Percentiles rank a stretch among this genome's conserved stretches.
These are phyloP conservation scores for Fraxinus floribunda DNA, from an alignment of 305 asterid genomes.

Conservation along the genomic window DNA sequence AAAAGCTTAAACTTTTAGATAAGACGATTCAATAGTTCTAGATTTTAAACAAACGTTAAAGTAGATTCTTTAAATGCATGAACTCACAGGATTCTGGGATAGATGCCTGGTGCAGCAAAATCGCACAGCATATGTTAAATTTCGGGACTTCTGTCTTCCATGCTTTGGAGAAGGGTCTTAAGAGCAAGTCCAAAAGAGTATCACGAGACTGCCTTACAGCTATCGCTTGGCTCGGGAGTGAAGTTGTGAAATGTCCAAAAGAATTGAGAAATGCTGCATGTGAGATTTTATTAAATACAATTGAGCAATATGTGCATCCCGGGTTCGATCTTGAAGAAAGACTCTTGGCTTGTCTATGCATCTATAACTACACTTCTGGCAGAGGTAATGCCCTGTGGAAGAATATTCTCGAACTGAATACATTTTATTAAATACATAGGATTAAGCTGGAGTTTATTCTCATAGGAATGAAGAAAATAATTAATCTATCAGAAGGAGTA, in stretches of 20 bases:
- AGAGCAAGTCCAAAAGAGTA: constrained; percentile 59
- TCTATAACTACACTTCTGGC: constrained; percentile 81
- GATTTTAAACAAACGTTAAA: background rate
- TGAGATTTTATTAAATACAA: constrained; percentile 59
- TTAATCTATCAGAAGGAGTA: constrained; percentile 78
- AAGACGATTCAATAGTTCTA: background rate
- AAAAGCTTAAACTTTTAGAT: background rate
- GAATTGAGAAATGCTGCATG: constrained; percentile 68
- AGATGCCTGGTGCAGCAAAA: constrained; percentile 76
- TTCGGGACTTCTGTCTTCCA: constrained; percentile 56
- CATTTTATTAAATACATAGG: background rate
- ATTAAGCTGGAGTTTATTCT: constrained; percentile 1
- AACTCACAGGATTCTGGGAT: constrained; percentile 56
- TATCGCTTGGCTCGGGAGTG: constrained; percentile 83
- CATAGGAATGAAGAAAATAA: constrained; percentile 79
- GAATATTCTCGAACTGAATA: background rate
- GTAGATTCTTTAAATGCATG: constrained; percentile 2
- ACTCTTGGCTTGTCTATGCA: constrained; percentile 79
- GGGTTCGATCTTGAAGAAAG: constrained; percentile 89
- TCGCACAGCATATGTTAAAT: constrained; percentile 50
- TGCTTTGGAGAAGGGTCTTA: constrained; percentile 70
- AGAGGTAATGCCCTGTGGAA: constrained; percentile 46
- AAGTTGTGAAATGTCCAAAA: constrained; percentile 65
- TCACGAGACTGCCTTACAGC: constrained; percentile 67
- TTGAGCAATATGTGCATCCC: constrained; percentile 81